Evolutionary conservation across 352 stramenopile species (phyloP).

Genomic region (Phytophthora syringae): DNA sequence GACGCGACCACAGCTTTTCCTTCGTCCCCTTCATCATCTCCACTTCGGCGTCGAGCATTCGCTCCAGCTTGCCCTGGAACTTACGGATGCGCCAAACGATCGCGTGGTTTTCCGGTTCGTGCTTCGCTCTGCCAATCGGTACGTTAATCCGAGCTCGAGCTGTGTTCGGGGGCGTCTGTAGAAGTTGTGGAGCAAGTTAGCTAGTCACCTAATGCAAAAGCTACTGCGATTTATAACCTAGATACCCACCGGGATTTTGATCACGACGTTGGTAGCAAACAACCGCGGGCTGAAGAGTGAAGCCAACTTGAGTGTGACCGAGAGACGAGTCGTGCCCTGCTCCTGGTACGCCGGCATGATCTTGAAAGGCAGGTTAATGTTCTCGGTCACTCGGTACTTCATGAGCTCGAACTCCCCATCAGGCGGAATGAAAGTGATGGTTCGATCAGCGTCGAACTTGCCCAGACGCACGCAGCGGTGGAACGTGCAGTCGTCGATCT

Average conservation of each 20-base stretch:
- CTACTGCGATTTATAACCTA: background rate
- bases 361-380: constrained; percentile 98
- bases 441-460: constrained; percentile 97
- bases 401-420: constrained; percentile 99
- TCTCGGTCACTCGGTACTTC: constrained; percentile 97
- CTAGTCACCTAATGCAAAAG: background rate
- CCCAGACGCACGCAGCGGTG: constrained; percentile 97
- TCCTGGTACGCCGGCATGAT: constrained; percentile 98
- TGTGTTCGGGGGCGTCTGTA: constrained; percentile 94
- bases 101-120: constrained; percentile 97
- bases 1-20: constrained; percentile 96
- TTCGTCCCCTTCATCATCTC: constrained; percentile 97
- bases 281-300: constrained; percentile 97
- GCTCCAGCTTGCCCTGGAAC: constrained; percentile 96
- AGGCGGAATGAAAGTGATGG: constrained; percentile 98
- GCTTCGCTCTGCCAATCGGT: constrained; percentile 95
- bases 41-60: constrained; percentile 96
- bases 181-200: background rate
- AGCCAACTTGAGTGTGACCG: constrained; percentile 83
- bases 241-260: constrained; percentile 90
- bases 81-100: constrained; percentile 99
- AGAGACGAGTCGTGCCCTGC: constrained; percentile 84
- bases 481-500: constrained; percentile 99
- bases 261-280: constrained; percentile 97
- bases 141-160: constrained; percentile 96